Percentiles rank a stretch among this genome's conserved stretches.
Conservation (phyloP, 768 basidiomycete genomes). For the Xerocomellus amylosporus region DNA sequence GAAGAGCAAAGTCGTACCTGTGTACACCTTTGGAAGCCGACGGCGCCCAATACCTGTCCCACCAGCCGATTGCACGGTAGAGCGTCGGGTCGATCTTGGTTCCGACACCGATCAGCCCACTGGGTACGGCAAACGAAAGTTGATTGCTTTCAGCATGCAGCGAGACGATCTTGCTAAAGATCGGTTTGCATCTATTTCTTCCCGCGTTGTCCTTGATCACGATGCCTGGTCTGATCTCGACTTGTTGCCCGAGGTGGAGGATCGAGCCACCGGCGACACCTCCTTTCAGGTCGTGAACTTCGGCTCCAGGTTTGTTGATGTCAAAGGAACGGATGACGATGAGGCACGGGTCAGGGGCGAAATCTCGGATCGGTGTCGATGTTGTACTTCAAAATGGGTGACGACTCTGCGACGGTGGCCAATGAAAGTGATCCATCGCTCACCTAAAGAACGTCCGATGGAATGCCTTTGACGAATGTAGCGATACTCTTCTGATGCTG, state of each 20-base stretch:
- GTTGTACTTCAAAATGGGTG: conserved; percentile 98
- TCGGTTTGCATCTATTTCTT: conserved; percentile 87
- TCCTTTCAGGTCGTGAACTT: conserved; percentile 95
- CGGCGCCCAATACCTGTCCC: conserved; percentile 92
- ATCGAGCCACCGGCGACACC: conserved; percentile 99
- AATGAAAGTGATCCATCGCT: neutral
- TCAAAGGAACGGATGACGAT: conserved; percentile 99
- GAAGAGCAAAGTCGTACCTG: conserved; percentile 45
- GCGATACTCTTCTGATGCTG: conserved; percentile 95
- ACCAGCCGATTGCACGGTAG: conserved; percentile 93
- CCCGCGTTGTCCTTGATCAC: conserved; percentile 93
- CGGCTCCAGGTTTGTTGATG: conserved; percentile 98
- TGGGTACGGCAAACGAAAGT: conserved; percentile 92
- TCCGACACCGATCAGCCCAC: conserved; percentile 97
- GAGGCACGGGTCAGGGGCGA: conserved; percentile 84
- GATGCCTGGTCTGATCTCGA: conserved; percentile 96
- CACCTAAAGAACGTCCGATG: neutral
- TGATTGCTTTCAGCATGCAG: conserved; percentile 95
- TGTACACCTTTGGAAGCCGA: conserved; percentile 94
- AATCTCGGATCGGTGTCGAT: conserved; percentile 97
- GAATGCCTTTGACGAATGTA: conserved; percentile 87
- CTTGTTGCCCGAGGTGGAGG: conserved; percentile 85
- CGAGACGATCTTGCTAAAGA: conserved; percentile 87
- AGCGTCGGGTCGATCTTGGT: conserved; percentile 95
- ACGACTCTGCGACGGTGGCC: conserved; percentile 97